Percentiles rank a stretch among this genome's conserved stretches.
These are phyloP conservation scores for Talaromyces sp. DNA, from an alignment of 2,329 filamentous ascomycete genomes.

Conservation along the genomic window DNA sequence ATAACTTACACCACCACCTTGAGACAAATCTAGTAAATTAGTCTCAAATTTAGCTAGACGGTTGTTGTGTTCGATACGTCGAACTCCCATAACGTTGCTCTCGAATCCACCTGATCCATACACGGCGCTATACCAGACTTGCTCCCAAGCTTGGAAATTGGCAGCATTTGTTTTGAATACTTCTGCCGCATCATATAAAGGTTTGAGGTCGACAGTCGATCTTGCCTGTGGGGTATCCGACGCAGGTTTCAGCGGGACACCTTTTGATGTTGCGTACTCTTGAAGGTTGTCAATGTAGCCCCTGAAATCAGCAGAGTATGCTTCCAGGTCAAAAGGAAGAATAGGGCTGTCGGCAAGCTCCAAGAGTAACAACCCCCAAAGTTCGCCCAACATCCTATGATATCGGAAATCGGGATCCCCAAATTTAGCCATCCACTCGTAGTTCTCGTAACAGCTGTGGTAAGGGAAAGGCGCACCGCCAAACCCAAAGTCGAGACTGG, in stretches of 20 bases:
- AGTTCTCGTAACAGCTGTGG: conserved; percentile 86
- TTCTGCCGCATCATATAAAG: conserved; percentile 63
- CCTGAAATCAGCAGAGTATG: conserved; percentile 67
- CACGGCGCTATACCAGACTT: conserved; percentile 71
- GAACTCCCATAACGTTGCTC: conserved; percentile 62
- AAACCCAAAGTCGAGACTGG: conserved; percentile 83
- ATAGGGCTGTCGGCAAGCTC: conserved; percentile 80
- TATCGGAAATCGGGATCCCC: conserved; percentile 82
- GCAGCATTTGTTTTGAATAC: conserved; percentile 60
- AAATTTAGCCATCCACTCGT: conserved; percentile 76
- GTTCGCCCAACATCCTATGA: conserved; percentile 73
- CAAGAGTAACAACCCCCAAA: conserved; percentile 78
- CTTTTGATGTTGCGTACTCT: conserved; percentile 61
- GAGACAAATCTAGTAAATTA: conserved; percentile 72
- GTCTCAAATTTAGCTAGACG: conserved; percentile 80
- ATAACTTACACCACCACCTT: conserved; percentile 73
- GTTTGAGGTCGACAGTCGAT: conserved; percentile 52
- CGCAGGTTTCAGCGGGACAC: conserved; percentile 34
- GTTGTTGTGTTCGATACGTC: conserved; percentile 74
- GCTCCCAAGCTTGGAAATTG: conserved; percentile 73
- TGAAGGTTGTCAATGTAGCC: conserved; percentile 67
- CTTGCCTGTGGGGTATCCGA: conserved; percentile 14
- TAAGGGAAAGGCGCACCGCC: conserved; percentile 65
- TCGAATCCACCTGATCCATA: conserved; percentile 74
- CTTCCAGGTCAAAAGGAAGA: conserved; percentile 74